These are phyloP conservation scores for Volvox carteri DNA, from an alignment of 163 green algal genomes.

Conservation along the genomic window DNA sequence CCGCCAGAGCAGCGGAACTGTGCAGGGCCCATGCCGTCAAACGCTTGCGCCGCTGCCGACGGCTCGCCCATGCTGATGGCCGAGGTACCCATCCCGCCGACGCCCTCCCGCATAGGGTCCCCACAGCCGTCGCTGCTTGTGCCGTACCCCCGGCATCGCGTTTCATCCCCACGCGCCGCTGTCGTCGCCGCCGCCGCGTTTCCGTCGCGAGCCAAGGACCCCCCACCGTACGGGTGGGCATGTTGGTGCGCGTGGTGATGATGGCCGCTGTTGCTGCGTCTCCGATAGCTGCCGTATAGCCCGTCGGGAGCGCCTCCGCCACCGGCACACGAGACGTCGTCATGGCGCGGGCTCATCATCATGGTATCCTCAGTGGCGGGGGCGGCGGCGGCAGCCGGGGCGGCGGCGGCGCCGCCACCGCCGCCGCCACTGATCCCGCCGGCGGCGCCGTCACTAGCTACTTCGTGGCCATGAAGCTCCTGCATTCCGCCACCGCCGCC, in stretches of 20 bases:
- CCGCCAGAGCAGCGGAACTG: neutral
- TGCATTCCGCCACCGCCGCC: neutral
- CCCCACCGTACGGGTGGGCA: neutral
- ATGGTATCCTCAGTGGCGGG: neutral
- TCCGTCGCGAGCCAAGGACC: neutral
- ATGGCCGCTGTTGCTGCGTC: neutral
- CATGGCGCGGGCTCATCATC: slow-evolving; percentile 19
- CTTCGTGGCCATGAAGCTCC: slow-evolving; percentile 4
- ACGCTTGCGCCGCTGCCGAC: neutral
- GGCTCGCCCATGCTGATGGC: neutral
- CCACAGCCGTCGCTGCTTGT: neutral
- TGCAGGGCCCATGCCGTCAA: neutral
- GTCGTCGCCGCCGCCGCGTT: neutral
- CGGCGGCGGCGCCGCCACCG: too few relatives aligned
- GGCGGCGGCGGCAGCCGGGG: too few relatives aligned
- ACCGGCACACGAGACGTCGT: neutral
- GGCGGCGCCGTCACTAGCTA: neutral
- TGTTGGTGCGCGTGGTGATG: neutral
- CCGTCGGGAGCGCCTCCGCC: too few relatives aligned
- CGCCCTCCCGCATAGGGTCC: too few relatives aligned
- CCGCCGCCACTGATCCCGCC: neutral
- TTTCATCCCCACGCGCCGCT: neutral
- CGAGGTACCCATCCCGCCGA: too few relatives aligned
- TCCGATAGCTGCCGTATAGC: neutral
- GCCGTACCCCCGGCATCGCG: neutral